Percentiles rank a stretch among this genome's conserved stretches.
These are phyloP conservation scores for Wickerhamomyces strasburgensis DNA, from an alignment of 805 yeast species.

Conservation along the genomic window DNA sequence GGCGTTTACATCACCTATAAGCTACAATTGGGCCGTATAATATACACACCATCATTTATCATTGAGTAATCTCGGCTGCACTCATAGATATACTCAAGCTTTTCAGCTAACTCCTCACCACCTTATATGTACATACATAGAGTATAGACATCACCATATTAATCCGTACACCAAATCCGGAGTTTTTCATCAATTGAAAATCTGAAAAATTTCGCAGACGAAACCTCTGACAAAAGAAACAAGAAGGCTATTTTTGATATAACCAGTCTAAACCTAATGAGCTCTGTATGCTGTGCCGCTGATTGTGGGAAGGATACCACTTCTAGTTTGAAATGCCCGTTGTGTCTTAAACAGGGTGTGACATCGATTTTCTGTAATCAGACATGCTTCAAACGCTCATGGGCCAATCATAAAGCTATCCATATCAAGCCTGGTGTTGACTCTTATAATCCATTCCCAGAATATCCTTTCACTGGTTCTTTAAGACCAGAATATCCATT, in stretches of 20 bases:
- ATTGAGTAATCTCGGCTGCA: too few species aligned
- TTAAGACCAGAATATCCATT: slow-evolving; percentile 80
- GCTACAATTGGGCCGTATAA: too few species aligned
- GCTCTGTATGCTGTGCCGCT: slow-evolving; percentile 59
- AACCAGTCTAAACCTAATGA: background rate
- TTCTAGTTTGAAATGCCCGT: slow-evolving; percentile 81
- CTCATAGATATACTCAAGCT: too few species aligned
- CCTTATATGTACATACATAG: too few species aligned
- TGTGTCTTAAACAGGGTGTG: slow-evolving; percentile 72
- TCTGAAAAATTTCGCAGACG: background rate
- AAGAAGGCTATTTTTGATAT: background rate
- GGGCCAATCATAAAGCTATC: slow-evolving; percentile 68
- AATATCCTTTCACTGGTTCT: slow-evolving; percentile 66
- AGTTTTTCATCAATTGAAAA: too few species aligned
- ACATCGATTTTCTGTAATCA: slow-evolving; percentile 75
- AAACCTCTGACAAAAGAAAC: too few species aligned
- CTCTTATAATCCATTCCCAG: slow-evolving; percentile 83
- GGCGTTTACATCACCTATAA: too few species aligned
- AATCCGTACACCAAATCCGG: too few species aligned
- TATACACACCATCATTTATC: too few species aligned
- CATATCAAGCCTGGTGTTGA: slow-evolving; percentile 62
- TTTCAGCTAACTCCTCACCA: too few species aligned
- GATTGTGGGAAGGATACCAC: slow-evolving; percentile 81
- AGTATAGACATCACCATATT: too few species aligned
- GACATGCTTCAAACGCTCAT: slow-evolving; percentile 68